Evolutionary conservation across 768 basidiomycete genomes (phyloP).

Genomic region (Omphalotus guepiniiformis): DNA sequence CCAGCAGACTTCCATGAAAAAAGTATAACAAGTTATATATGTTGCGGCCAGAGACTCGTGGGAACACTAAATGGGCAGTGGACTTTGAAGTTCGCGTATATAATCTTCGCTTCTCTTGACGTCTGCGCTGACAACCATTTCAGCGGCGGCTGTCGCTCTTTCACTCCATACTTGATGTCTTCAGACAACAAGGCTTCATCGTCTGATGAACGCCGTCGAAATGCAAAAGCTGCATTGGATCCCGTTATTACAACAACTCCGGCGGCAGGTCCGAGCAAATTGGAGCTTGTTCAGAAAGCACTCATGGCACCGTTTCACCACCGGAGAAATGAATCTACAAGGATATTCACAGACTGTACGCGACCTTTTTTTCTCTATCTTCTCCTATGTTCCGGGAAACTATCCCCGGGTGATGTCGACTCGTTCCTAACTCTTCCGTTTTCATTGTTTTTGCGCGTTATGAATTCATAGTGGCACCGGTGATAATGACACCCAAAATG

Average conservation of each 20-base stretch:
- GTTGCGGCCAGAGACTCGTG: too few species aligned
- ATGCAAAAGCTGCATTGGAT: conserved; percentile 35
- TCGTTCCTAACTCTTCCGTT: background rate
- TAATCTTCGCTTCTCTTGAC: too few species aligned
- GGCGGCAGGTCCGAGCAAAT: conserved; percentile 37
- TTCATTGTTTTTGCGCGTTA: too few species aligned
- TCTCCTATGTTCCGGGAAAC: conserved; percentile 4
- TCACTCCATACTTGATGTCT: conserved; percentile 33
- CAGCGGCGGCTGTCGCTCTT: too few species aligned
- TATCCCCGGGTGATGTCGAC: conserved; percentile 1
- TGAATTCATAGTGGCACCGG: conserved; percentile 75
- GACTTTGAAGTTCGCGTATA: too few species aligned
- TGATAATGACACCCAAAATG: conserved; percentile 87
- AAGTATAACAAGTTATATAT: background rate
- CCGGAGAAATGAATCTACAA: conserved; percentile 64
- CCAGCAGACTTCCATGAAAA: background rate
- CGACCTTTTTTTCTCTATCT: conserved; percentile 9
- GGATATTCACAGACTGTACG: conserved; percentile 75
- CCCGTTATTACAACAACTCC: conserved; percentile 30
- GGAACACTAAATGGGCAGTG: too few species aligned
- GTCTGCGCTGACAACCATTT: too few species aligned
- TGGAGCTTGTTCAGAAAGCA: conserved; percentile 65
- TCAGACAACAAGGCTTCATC: conserved; percentile 30
- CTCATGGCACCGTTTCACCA: conserved; percentile 68
- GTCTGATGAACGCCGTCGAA: conserved; percentile 31